Evolutionary conservation across 1,284 basidiomycete species (phyloP).

Genomic region (Ceratobasidium sp.): DNA sequence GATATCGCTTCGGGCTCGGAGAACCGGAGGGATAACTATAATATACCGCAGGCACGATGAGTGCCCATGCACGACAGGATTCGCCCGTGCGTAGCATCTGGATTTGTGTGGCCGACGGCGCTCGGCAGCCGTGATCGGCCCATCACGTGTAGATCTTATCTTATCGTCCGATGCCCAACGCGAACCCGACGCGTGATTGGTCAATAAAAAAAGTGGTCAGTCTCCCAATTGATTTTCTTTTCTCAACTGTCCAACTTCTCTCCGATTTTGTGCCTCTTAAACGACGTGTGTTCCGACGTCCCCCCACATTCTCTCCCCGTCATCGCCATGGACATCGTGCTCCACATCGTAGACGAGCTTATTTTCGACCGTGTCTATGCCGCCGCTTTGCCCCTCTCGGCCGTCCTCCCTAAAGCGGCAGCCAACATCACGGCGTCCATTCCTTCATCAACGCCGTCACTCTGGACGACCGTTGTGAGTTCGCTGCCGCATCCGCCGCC

Average conservation of each 20-base stretch:
- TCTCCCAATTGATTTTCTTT: slow-evolving; percentile 17
- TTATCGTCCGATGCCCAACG: neutral
- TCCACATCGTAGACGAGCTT: slow-evolving; percentile 74
- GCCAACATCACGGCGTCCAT: slow-evolving; percentile 55
- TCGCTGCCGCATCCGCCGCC: slow-evolving; percentile 62
- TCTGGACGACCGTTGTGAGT: slow-evolving; percentile 57
- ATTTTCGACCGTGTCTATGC: slow-evolving; percentile 82
- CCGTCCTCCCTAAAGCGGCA: slow-evolving; percentile 43
- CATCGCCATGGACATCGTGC: slow-evolving; percentile 79
- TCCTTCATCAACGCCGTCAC: slow-evolving; percentile 49
- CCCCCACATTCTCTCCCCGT: slow-evolving; percentile 41
- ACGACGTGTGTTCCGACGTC: slow-evolving; percentile 19
- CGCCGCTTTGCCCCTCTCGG: slow-evolving; percentile 69
- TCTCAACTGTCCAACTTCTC: slow-evolving; percentile 10
- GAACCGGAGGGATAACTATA: too few relatives aligned
- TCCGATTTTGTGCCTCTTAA: slow-evolving; percentile 17
- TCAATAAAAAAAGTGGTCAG: slow-evolving; percentile 15
- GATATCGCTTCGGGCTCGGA: too few relatives aligned
- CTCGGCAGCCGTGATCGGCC: neutral
- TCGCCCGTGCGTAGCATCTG: too few relatives aligned
- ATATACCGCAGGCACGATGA: too few relatives aligned
- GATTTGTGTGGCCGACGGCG: neutral
- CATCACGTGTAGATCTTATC: slow-evolving; percentile 18
- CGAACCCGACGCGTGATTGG: slow-evolving; percentile 37
- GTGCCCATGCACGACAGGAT: too few relatives aligned